Percentiles rank a stretch among this genome's conserved stretches.
These are phyloP conservation scores for Syzygium oleosum DNA, from an alignment of 345 rosid species.

Conservation along the genomic window DNA sequence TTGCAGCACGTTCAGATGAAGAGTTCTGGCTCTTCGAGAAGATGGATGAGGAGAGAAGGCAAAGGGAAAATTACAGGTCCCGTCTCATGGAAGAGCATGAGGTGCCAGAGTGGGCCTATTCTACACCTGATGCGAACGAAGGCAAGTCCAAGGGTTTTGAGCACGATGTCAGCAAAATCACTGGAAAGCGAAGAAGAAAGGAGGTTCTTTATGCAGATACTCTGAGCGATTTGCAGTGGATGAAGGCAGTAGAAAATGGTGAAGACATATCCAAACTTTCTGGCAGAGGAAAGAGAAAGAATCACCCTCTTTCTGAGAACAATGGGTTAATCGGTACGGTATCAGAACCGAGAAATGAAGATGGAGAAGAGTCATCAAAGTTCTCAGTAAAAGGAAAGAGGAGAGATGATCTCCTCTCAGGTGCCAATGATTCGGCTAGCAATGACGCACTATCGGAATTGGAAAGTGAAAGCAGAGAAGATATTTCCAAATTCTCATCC, in stretches of 20 bases:
- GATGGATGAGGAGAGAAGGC: conserved; percentile 92
- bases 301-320: conserved; percentile 20
- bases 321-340: conserved; percentile 12
- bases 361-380: conserved; percentile 6
- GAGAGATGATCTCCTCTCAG: background rate
- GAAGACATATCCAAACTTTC: conserved; percentile 52
- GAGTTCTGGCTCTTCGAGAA: conserved; percentile 88
- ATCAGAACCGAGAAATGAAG: conserved; percentile 1
- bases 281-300: conserved; percentile 40
- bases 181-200: conserved; percentile 80
- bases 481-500: background rate
- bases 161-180: conserved; percentile 26
- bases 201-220: conserved; percentile 72
- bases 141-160: conserved; percentile 47
- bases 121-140: conserved; percentile 45
- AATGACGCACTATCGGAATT: conserved; percentile 25
- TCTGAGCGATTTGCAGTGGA: conserved; percentile 77
- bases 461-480: conserved; percentile 5
- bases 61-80: conserved; percentile 68
- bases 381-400: background rate
- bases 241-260: conserved; percentile 94
- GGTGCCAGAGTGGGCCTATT: conserved; percentile 96
- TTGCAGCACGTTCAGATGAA: conserved; percentile 84
- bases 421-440: conserved; percentile 11
- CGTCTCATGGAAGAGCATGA: conserved; percentile 97